These are phyloP conservation scores for Annulohypoxylon truncatum DNA, from an alignment of 2,329 filamentous ascomycete genomes.

Conservation along the genomic window DNA sequence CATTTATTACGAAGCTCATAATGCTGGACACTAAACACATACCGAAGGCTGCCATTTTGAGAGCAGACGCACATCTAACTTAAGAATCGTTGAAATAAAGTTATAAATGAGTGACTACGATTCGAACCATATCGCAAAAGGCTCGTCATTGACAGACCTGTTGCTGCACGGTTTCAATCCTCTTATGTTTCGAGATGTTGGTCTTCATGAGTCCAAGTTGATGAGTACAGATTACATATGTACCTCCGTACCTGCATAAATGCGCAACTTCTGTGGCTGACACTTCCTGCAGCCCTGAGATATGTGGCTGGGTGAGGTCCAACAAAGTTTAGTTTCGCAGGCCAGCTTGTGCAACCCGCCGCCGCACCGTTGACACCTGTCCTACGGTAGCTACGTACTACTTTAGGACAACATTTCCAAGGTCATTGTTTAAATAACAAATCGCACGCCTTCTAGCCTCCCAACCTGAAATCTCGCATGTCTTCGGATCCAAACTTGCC, in stretches of 20 bases:
- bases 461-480: conserved; percentile 18
- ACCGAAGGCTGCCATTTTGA: conserved; percentile 45
- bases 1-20: background rate
- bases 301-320: background rate
- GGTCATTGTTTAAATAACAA: background rate
- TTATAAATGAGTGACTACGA: background rate
- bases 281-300: too few relatives aligned
- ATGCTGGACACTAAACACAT: conserved; percentile 19
- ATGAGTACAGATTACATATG: background rate
- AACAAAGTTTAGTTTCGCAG: background rate
- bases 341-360: conserved; percentile 7
- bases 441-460: conserved; percentile 7
- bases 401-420: conserved; percentile 9
- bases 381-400: background rate
- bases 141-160: conserved; percentile 19
- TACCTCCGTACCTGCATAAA: background rate
- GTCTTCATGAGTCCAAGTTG: background rate
- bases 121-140: background rate
- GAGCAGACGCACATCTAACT: background rate
- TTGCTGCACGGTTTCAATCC: conserved; percentile 7
- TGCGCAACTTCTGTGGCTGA: background rate
- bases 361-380: conserved; percentile 37
- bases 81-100: background rate
- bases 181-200: conserved; percentile 2
- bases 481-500: conserved; percentile 41